A percentile compares a stretch with the other conserved stretches of the same genome.
phyloP scores from a whole-genome alignment of 306 rosid species.

The Corylus americana region DNA sequence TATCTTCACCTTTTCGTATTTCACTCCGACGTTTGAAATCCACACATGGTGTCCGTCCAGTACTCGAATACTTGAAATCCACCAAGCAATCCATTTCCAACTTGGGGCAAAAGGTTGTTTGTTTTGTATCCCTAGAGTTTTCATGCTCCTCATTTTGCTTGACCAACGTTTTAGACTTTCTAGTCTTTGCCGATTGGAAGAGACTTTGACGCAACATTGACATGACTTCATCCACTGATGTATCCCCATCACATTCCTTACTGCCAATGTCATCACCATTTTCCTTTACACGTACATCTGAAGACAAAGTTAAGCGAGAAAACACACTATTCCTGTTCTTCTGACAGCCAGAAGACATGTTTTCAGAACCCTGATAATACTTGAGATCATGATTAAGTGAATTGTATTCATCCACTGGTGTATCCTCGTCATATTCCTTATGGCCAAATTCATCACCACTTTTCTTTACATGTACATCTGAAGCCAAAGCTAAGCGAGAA shows the following conservation, averaged over 20 bases:
- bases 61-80: slow-evolving; percentile 17
- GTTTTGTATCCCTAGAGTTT: slow-evolving; percentile 26
- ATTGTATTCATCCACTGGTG: slow-evolving; percentile 38
- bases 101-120: slow-evolving; percentile 13
- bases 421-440: slow-evolving; percentile 20
- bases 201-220: slow-evolving; percentile 35
- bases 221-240: slow-evolving; percentile 57
- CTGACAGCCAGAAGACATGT: slow-evolving; percentile 18
- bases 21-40: slow-evolving; percentile 72
- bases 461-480: slow-evolving; percentile 24
- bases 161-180: slow-evolving; percentile 32
- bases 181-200: slow-evolving; percentile 20
- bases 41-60: not conserved
- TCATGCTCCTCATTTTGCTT: slow-evolving; percentile 19
- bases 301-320: slow-evolving; percentile 44
- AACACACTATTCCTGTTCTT: slow-evolving; percentile 43
- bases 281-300: slow-evolving; percentile 25
- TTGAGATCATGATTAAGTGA: slow-evolving; percentile 21
- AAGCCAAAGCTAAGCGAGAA: slow-evolving; percentile 44
- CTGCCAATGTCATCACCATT: slow-evolving; percentile 1
- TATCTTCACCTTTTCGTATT: slow-evolving; percentile 31
- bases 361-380: slow-evolving; percentile 28
- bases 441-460: not conserved
- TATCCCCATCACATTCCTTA: slow-evolving; percentile 19
- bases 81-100: slow-evolving; percentile 23